phyloP scores from a whole-genome alignment of 202 grass and related monocot species.

The Schoenoplectus triqueter region DNA sequence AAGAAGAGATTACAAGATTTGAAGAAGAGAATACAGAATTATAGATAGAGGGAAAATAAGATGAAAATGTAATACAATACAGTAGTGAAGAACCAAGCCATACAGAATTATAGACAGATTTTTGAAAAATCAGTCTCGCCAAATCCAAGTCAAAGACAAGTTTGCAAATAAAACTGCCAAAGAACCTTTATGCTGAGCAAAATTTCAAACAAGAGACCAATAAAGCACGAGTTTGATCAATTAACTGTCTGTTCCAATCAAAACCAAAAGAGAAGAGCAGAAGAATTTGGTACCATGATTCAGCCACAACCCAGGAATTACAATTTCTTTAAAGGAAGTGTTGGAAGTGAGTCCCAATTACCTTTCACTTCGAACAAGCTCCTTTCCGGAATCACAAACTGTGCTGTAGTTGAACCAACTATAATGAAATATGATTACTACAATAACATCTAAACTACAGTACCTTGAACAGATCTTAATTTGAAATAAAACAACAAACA shows the following conservation, averaged over 20 bases:
- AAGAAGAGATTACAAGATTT: too few relatives aligned
- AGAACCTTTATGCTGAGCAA: background rate
- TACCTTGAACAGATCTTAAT: background rate
- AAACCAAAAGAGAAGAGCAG: background rate
- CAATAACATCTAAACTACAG: background rate
- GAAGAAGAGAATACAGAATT: too few relatives aligned
- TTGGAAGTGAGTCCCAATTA: background rate
- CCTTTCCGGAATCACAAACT: background rate
- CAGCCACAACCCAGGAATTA: background rate
- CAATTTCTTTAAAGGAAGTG: conserved; percentile 2
- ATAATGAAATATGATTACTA: background rate
- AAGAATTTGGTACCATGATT: background rate
- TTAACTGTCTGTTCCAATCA: background rate
- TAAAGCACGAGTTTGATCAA: background rate
- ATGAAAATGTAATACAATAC: too few relatives aligned
- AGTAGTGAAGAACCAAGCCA: too few relatives aligned
- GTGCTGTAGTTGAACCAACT: background rate
- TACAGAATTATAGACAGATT: too few relatives aligned
- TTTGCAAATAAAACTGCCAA: background rate
- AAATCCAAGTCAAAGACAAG: background rate
- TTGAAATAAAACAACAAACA: background rate
- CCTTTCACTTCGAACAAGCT: background rate
- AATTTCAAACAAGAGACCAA: background rate
- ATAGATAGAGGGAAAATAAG: too few relatives aligned
- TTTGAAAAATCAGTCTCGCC: background rate